Evolutionary conservation across 352 stramenopile species (phyloP), one percentile per base, ranked within the genome.

Genomic region (Blastocystis sp.): DNA sequence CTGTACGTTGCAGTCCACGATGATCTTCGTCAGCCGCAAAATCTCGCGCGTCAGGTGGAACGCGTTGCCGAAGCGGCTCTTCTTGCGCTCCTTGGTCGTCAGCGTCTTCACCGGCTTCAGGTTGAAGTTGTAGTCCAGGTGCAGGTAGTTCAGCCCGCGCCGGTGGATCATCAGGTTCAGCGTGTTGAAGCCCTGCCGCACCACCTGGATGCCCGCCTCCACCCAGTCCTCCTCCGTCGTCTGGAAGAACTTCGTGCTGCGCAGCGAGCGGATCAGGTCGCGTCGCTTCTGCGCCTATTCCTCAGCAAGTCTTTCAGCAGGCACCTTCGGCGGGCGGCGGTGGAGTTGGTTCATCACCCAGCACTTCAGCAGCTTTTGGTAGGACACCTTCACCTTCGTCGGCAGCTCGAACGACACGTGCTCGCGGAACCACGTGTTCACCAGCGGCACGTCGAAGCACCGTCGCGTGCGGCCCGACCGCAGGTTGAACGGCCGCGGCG

Each of bases 81-180:
- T 99, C 90, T 99, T 99, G 45, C 97, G 92, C 90, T 99, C 97
- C 91, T 99, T 99, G 1, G 97, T 99, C 11, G 97, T 99, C 77
- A 99, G 92, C 45, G 97, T 99, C 93, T 99, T 99, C 91, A 98
- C 98, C 3, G 97, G 97, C 91, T 99, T 99, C n/a, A 99, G 90
- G 91, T 99, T 99, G 90, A 99, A 99, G 90, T 99, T 99, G 94
- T 99, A 99, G 91, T 99, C 97, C 89, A 99, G 92, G 92, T 99
- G 97, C 52, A 99, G 91, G 90, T 99, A 99, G 90, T 99, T 98
- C 19, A 99, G 91, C 89, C 98, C 98, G 91, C 99, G 99, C 68
- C 97, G 93, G 89, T 99, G 96, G 89, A 99, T 99, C 40, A 99
- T 91, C 74, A 99, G 90, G 90, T 99, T 99, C 43, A 99, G 92